Evolutionary conservation across 2,329 filamentous ascomycete genomes (phyloP), one percentile per base, ranked within the genome.

Genomic region (Ceratocystis destructans): DNA sequence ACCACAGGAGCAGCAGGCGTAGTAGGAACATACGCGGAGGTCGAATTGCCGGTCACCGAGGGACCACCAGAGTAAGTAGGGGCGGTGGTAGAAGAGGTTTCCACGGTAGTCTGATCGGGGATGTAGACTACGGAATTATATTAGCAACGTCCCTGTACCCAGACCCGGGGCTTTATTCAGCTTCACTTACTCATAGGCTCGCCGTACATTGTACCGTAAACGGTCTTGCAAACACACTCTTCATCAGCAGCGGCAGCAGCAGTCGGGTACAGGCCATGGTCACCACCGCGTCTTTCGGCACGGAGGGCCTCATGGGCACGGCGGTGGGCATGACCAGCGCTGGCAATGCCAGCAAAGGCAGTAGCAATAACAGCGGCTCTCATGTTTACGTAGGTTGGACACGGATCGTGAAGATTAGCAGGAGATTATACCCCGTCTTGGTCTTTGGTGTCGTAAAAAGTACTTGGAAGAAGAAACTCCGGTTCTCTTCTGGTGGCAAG

Each of bases 281-380:
- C 73, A 79, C 80, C 80, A 45, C 41, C 59, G 55, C 55, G 55
- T 59, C 55, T 59, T 31, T 59, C 55, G 33, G 64, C 59, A 41
- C 57, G 41, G n/a, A 64, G 28, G 55, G 48, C 59, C 17, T 57
- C 46, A 71, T 79, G 77, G 37, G 61, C 67, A 57, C 65, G 69
- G 59, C 67, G 67, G 50, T 45, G 50, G 46, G 65, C 62, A 15
- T 44, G 25, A 70, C 74, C 76, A 70, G 83, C 84, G 71, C 73
- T 80, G 75, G 78, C 85, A 75, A 79, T 78, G 72, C 77, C 80
- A 71, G 79, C 82, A 74, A 82, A 76, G 73, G 79, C 84, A 76
- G 79, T 86, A 76, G 78, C 80, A 75, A 86, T 84, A 75, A 86
- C 83, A 71, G 89, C 76, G 73, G 81, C 85, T 87, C 89, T 94